phyloP scores from a whole-genome alignment of 192 early-diverging fungal species.

The Coemansia sp. region DNA sequence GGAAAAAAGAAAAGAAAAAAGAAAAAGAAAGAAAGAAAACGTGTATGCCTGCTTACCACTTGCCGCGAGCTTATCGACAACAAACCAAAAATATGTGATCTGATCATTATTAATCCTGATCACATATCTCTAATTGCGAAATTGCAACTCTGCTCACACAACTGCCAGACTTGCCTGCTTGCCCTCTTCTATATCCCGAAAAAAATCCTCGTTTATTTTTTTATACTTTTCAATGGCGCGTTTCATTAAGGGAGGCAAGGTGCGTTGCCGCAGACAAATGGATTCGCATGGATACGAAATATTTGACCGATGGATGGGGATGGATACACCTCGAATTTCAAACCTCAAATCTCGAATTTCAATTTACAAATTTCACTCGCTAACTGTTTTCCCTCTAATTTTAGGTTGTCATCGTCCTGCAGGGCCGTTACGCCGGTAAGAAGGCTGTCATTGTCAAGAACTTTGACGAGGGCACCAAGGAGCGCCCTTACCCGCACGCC shows the following conservation, averaged over 20 bases:
- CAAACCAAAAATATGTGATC: neutral
- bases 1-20: too few species aligned
- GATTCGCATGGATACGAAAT: conserved; percentile 22
- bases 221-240: conserved; percentile 20
- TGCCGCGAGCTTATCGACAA: neutral
- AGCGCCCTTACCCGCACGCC: conserved; percentile 96
- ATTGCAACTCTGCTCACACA: too few species aligned
- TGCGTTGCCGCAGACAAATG: conserved; percentile 3
- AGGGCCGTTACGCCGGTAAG: conserved; percentile 98
- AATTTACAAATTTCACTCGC: neutral
- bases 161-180: too few species aligned
- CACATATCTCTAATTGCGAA: neutral
- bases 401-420: conserved; percentile 96
- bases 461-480: conserved; percentile 95
- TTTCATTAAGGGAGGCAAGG: conserved; percentile 28
- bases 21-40: too few species aligned
- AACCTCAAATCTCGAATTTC: neutral
- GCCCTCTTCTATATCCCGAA: too few species aligned
- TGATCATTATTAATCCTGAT: neutral
- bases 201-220: too few species aligned
- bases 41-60: neutral
- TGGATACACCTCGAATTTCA: neutral
- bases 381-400: neutral
- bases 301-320: conserved; percentile 2
- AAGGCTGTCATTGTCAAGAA: conserved; percentile 99